Evolutionary conservation across 176 grass and related monocot genomes (phyloP), one percentile per base, ranked within the genome.

Genomic region (Olyra latifolia): DNA sequence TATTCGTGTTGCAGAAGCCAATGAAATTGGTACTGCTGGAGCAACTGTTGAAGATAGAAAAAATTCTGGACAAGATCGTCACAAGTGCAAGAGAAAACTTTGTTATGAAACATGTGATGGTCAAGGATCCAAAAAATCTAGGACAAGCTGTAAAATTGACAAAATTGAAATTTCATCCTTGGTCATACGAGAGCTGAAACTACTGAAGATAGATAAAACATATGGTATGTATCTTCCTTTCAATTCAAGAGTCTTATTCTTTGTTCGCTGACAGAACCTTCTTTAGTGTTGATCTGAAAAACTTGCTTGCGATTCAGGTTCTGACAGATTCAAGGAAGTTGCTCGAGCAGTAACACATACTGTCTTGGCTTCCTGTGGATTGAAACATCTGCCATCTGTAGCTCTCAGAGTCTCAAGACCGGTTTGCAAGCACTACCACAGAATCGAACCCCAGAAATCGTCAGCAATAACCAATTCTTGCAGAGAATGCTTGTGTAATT

Each of bases 321-420:
- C 84, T 12, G 79, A 81, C 22, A 92, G 11, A 63, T 97, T 92
- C 69, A 94, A 94, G 71, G 87, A 97, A 88, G 80, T 86, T 58
- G 94, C 94, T 45, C 86, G 94, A 67, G 69, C 84, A 82, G 76
- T 85, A 23, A 97, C 94, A 4, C 94, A 97, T 62, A 90, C 87
- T 0, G 82, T 97, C 6, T 80, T 97, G 74, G 91, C 94, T 1
- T 86, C 91, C 55, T 97, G 76, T 0, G 87, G 89, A 38, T 81
- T 94, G 69, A 82, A 91, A 65, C 87, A 92, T 67, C 82, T 89
- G 0, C 66, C 69, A 41, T 78, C 72, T 0, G 45, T 32, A 52
- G 86, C 75, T 75, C 72, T 81, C 41, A 32, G 79, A 13, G 55
- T 88, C 48, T 30, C 87, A 16, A 86, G 45, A 85, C 74, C 79